Base-by-base conservation (phyloP, 495 filamentous ascomycete species). In the Talaromyces trachyspermus region DNA sequence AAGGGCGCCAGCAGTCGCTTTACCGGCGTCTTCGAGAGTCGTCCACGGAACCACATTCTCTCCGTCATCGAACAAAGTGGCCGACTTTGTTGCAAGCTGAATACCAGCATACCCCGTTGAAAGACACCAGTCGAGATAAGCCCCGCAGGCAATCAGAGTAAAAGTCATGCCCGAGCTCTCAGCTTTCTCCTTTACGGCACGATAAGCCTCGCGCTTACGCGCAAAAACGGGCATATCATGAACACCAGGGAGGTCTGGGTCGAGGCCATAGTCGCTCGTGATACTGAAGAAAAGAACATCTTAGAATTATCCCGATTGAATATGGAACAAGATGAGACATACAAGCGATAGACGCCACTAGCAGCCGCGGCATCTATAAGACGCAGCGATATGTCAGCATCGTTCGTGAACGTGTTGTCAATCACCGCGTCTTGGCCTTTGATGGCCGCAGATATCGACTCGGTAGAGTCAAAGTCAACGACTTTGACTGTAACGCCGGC, bases 191-290 rank as follows among this genome's bases (percentile, higher is more conserved):
- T 58, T 54, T 6, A 58, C 55, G 22, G 55, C 49, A 8, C 52
- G 46, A 26, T 58, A 58, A 17, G 55, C 48, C 12, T 20, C 49
- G 20, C 52, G 52, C 44, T 58, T 58, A 12, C 53, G 50, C 18
- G 22, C 48, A 15, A 54, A 50, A 49, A 55, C 38, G n/a, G 52
- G 49, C 51, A 53, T 32, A 44, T 58, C 47, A 20, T 50, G 51
- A 27, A 58, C 37, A 7, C 52, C 55, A 18, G 55, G 55, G 18
- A 54, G 23, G 18, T 54, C 52, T 33, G 61, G 58, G 38, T 64
- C 61, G 35, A 64, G 53, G 8, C 61, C 59, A 43, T 55, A 64
- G 42, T 64, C 61, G 14, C 56, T 56, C 8, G 60, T 58, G 8
- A 55, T 52, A 55, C 53, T 55, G 12, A 42, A 27, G 9, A 38